Conservation (phyloP, 305 asterid genomes). For the Solanum hybrid region DNA sequence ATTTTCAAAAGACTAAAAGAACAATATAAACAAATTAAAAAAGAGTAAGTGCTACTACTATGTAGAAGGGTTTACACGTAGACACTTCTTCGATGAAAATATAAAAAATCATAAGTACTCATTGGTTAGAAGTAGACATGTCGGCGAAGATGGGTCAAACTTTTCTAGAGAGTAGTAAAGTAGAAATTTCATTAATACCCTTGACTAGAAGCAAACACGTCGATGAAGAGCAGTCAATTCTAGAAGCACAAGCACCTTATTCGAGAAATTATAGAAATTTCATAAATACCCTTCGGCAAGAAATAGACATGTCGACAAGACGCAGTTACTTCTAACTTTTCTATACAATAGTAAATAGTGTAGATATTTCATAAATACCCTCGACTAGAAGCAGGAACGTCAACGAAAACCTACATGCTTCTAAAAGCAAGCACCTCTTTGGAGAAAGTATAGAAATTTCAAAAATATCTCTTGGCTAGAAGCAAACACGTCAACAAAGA, state of each 20-base stretch:
- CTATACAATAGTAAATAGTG: background rate
- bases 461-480: background rate
- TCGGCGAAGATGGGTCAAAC: background rate
- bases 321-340: background rate
- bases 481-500: background rate
- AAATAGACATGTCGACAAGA: background rate
- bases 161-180: background rate
- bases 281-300: background rate
- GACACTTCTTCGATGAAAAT: background rate
- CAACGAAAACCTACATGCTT: background rate
- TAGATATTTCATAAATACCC: background rate
- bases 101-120: too few species aligned
- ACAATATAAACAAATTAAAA: background rate
- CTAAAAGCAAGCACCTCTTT: background rate
- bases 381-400: background rate
- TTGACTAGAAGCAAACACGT: background rate
- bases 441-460: background rate
- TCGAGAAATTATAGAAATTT: background rate
- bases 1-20: background rate
- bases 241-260: background rate
- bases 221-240: background rate
- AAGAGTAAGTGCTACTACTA: background rate
- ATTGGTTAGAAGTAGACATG: background rate
- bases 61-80: background rate
- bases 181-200: background rate